These are phyloP conservation scores for Cladobotryum protrusum DNA, from an alignment of 2,329 filamentous ascomycete genomes.

Conservation along the genomic window DNA sequence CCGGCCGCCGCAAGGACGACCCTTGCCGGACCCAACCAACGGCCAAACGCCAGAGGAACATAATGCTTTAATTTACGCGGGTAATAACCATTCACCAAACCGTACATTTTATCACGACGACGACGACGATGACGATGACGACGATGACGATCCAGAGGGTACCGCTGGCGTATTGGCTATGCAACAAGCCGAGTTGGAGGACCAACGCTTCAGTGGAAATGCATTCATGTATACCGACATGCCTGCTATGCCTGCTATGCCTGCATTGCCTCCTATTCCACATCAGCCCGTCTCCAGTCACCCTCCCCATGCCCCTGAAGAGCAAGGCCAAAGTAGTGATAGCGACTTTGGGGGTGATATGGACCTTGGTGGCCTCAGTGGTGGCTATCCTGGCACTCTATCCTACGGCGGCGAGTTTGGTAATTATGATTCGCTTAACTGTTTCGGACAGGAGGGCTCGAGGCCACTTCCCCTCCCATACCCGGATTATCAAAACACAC, in stretches of 20 bases:
- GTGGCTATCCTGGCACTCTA: slow-evolving; percentile 55
- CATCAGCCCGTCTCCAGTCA: slow-evolving; percentile 20
- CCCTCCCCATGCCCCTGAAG: slow-evolving; percentile 44
- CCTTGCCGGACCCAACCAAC: slow-evolving; percentile 38
- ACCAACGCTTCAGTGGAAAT: slow-evolving; percentile 40
- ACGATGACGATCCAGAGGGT: slow-evolving; percentile 80
- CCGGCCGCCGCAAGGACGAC: slow-evolving; percentile 19
- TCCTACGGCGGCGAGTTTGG: slow-evolving; percentile 44
- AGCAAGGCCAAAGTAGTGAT: slow-evolving; percentile 52
- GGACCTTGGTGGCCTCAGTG: slow-evolving; percentile 69
- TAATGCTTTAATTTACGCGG: slow-evolving; percentile 40
- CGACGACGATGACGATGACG: slow-evolving; percentile 29
- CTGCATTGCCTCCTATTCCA: slow-evolving; percentile 1
- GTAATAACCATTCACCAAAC: slow-evolving; percentile 35
- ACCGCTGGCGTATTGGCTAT: slow-evolving; percentile 78
- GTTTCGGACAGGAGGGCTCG: slow-evolving; percentile 36
- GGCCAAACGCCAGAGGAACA: slow-evolving; percentile 43
- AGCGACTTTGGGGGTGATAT: slow-evolving; percentile 60
- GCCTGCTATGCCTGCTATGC: slow-evolving; percentile 15
- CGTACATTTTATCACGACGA: slow-evolving; percentile 14
- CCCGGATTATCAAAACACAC: slow-evolving; percentile 24
- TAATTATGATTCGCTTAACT: slow-evolving; percentile 30
- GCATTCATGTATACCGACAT: slow-evolving; percentile 27
- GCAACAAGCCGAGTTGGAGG: slow-evolving; percentile 76
- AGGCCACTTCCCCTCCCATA: slow-evolving; percentile 43